A percentile compares a stretch with the other conserved stretches of the same genome.
These are phyloP conservation scores for Cladophialophora immunda DNA, from an alignment of 2,329 filamentous ascomycete species.

Conservation along the genomic window DNA sequence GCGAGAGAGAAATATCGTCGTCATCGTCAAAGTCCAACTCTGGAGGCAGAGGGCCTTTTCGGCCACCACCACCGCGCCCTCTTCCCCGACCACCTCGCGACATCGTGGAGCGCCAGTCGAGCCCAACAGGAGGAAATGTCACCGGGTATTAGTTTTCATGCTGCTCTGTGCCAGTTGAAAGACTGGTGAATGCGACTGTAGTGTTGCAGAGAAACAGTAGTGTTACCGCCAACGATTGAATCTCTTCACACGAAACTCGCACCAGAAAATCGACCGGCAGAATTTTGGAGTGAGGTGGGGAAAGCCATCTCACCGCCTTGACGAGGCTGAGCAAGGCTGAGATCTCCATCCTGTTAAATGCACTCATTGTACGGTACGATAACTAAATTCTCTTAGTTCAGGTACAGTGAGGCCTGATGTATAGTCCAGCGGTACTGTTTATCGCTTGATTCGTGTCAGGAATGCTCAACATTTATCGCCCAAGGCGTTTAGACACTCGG, in stretches of 20 bases:
- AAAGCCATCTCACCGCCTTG: conserved; percentile 24
- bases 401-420: background rate
- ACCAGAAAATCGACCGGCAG: conserved; percentile 31
- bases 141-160: conserved; percentile 17
- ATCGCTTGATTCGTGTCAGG: background rate
- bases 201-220: background rate
- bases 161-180: background rate
- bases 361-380: background rate
- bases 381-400: background rate
- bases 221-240: background rate
- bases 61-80: conserved; percentile 38
- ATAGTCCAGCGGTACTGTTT: background rate
- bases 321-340: conserved; percentile 19
- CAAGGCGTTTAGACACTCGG: background rate
- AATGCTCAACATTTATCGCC: too few relatives aligned
- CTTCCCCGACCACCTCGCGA: conserved; percentile 44
- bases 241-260: background rate
- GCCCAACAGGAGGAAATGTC: conserved; percentile 8
- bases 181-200: background rate
- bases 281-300: conserved; percentile 24
- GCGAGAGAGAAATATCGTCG: conserved; percentile 45
- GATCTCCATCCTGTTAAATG: background rate
- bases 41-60: conserved; percentile 29
- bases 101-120: conserved; percentile 36
- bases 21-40: conserved; percentile 55